A percentile compares a stretch with the other conserved stretches of the same genome.
These are phyloP conservation scores for Hortiboletus campestris DNA, from an alignment of 768 basidiomycete species.

Conservation along the genomic window DNA sequence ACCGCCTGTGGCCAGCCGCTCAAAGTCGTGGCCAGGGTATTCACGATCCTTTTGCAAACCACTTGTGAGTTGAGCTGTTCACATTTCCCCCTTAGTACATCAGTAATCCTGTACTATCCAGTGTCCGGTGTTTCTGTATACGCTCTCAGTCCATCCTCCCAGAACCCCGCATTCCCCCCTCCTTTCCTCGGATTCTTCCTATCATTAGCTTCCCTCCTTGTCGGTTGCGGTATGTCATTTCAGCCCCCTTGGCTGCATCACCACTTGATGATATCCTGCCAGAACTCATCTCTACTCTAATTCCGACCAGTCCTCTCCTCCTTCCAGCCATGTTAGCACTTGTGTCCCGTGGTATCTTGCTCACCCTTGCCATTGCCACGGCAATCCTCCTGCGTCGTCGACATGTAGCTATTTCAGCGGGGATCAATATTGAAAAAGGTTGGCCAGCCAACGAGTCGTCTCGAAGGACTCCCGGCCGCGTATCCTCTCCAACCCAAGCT, in stretches of 20 bases:
- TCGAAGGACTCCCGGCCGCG: slow-evolving; percentile 11
- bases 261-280: neutral
- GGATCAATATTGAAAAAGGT: slow-evolving; percentile 18
- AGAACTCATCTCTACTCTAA: slow-evolving; percentile 28
- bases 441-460: neutral
- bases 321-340: slow-evolving; percentile 26
- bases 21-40: slow-evolving; percentile 14
- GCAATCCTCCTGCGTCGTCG: slow-evolving; percentile 6
- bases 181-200: slow-evolving; percentile 15
- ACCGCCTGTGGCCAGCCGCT: slow-evolving; percentile 16
- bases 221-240: slow-evolving; percentile 27
- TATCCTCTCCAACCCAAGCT: slow-evolving; percentile 30
- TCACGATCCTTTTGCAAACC: slow-evolving; percentile 19
- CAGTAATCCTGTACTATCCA: neutral
- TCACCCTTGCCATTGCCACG: slow-evolving; percentile 14
- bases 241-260: neutral
- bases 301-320: slow-evolving; percentile 25
- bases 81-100: neutral
- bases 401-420: neutral
- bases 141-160: slow-evolving; percentile 14
- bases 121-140: slow-evolving; percentile 29
- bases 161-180: slow-evolving; percentile 1
- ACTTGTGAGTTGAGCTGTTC: slow-evolving; percentile 15
- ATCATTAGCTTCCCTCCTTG: slow-evolving; percentile 20
- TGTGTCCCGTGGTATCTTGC: slow-evolving; percentile 19